A percentile compares a stretch with the other conserved stretches of the same genome.
These are phyloP conservation scores for Paulownia fortunei DNA, from an alignment of 257 asterid species.

Conservation along the genomic window DNA sequence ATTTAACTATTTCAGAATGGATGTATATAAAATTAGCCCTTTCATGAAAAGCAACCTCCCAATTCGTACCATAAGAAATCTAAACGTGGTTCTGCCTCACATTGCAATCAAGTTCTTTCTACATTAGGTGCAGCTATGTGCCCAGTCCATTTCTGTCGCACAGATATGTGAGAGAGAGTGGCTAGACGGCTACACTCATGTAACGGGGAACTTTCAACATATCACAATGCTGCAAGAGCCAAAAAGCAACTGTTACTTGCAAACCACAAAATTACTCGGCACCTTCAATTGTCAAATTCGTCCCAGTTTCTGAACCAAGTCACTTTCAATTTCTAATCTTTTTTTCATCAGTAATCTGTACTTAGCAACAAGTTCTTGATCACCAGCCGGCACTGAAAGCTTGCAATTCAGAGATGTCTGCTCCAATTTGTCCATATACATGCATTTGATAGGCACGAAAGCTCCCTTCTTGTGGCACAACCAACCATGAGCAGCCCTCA, in stretches of 20 bases:
- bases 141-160: no score
- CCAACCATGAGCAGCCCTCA: slow-evolving; percentile 92
- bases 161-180: not conserved
- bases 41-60: no score
- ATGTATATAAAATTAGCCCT: no score
- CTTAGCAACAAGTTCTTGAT: slow-evolving; percentile 43
- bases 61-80: no score
- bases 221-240: not conserved
- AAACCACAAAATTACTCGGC: not conserved
- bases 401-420: slow-evolving; percentile 61
- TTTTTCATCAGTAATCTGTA: slow-evolving; percentile 65
- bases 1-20: no score
- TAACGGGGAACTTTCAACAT: not conserved
- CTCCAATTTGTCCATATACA: slow-evolving; percentile 69
- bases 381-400: slow-evolving; percentile 63
- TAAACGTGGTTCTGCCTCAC: no score
- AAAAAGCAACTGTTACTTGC: not conserved
- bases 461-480: slow-evolving; percentile 57
- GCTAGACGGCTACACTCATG: no score
- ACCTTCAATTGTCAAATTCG: slow-evolving; percentile 35
- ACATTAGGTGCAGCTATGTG: no score
- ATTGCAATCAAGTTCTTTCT: no score
- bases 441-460: slow-evolving; percentile 53
- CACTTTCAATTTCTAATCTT: slow-evolving; percentile 64
- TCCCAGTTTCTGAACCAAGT: slow-evolving; percentile 58